phyloP scores from a whole-genome alignment of 768 basidiomycete species.

The Leucocoprinus birnbaumii region DNA sequence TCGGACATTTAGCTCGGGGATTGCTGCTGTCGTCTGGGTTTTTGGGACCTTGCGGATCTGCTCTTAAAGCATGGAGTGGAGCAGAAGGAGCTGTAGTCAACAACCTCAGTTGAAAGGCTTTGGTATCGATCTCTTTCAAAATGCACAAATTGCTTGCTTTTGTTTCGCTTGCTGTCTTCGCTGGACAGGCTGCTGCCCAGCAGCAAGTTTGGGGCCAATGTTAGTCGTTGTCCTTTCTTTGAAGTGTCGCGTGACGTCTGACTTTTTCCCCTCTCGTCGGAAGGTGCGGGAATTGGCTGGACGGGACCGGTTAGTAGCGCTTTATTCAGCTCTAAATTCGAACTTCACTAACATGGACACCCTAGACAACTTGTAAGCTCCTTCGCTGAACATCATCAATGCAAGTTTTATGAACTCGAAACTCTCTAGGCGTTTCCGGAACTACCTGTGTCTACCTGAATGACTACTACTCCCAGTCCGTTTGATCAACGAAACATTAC shows the following conservation, averaged over 20 bases:
- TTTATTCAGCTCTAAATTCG: neutral
- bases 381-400: too few relatives aligned
- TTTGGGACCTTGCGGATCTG: neutral
- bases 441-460: constrained; percentile 26
- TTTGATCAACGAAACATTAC: neutral
- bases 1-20: constrained; percentile 4
- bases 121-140: neutral
- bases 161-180: constrained; percentile 22
- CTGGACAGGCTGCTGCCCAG: constrained; percentile 15
- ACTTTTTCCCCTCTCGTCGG: neutral
- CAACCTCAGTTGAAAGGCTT: neutral
- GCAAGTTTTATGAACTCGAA: neutral
- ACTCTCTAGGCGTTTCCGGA: constrained; percentile 27
- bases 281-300: constrained; percentile 29
- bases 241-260: neutral
- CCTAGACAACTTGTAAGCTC: constrained; percentile 21
- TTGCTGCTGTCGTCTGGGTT: neutral
- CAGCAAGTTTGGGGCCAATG: constrained; percentile 36
- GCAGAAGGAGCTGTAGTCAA: neutral
- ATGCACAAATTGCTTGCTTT: constrained; percentile 23
- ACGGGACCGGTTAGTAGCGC: constrained; percentile 26
- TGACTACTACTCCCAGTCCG: constrained; percentile 24
- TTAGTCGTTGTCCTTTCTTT: constrained; percentile 13
- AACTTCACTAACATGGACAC: neutral
- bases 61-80: neutral